Percentiles rank a stretch among this genome's conserved stretches.
Conservation (phyloP, 345 rosid species). For the Bruguiera gymnorhiza region DNA sequence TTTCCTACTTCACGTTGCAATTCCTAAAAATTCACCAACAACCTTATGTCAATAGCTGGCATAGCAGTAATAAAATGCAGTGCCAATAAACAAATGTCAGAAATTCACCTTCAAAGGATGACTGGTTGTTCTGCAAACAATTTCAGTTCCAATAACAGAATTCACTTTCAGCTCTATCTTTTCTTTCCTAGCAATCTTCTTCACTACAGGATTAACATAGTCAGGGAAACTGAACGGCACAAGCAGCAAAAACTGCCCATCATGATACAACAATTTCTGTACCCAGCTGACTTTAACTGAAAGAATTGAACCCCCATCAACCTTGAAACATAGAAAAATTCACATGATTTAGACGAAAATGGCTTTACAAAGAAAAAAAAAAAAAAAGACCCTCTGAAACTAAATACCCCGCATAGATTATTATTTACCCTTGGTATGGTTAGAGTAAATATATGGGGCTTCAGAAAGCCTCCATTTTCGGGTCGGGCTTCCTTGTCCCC, state of each 20-base stretch:
- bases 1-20: constrained; percentile 53
- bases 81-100: background rate
- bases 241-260: constrained; percentile 56
- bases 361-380: background rate
- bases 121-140: constrained; percentile 62
- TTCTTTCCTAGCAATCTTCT: constrained; percentile 54
- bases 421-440: constrained; percentile 62
- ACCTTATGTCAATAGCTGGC: background rate
- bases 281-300: constrained; percentile 70
- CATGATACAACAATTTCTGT: constrained; percentile 54
- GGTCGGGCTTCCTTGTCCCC: constrained; percentile 37
- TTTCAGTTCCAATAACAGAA: constrained; percentile 56
- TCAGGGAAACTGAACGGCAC: constrained; percentile 85
- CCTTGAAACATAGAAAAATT: constrained; percentile 35
- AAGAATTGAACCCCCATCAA: constrained; percentile 80
- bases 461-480: constrained; percentile 64
- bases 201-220: constrained; percentile 76
- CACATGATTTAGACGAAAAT: background rate
- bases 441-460: constrained; percentile 63
- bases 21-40: constrained; percentile 43
- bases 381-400: no score
- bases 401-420: background rate
- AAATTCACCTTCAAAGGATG: constrained; percentile 78
- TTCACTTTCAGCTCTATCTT: constrained; percentile 70
- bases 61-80: background rate